phyloP scores from a whole-genome alignment of 371 early-diverging fungal species.

The Lichtheimia ramosa region DNA sequence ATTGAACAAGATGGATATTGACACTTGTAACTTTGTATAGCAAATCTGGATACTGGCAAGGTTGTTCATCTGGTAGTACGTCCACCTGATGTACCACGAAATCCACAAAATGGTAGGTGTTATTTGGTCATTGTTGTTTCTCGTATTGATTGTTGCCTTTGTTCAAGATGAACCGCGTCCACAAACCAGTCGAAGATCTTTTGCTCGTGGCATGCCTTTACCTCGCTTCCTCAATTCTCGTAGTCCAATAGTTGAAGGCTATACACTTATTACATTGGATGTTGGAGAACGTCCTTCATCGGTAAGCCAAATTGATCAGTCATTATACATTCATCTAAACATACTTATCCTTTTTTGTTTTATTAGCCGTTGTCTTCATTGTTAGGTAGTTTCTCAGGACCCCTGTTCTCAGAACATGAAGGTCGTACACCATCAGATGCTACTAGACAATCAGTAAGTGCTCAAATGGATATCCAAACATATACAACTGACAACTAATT shows the following conservation, averaged over 20 bases:
- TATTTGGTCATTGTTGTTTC: background rate
- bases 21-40: constrained; percentile 9
- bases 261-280: constrained; percentile 47
- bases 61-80: constrained; percentile 61
- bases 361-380: constrained; percentile 23
- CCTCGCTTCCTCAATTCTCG: constrained; percentile 21
- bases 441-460: too few species aligned
- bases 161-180: constrained; percentile 23
- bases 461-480: too few species aligned
- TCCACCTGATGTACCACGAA: constrained; percentile 54
- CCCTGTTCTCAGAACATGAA: constrained; percentile 1
- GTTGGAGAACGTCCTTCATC: constrained; percentile 21
- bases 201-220: constrained; percentile 12
- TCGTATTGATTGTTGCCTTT: background rate
- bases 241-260: constrained; percentile 43
- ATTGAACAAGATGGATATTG: background rate
- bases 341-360: background rate
- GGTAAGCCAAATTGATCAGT: constrained; percentile 1
- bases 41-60: constrained; percentile 59
- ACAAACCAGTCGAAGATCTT: constrained; percentile 15
- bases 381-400: constrained; percentile 19
- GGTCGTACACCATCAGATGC: background rate
- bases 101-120: constrained; percentile 50
- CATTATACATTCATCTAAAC: constrained; percentile 22
- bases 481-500: too few species aligned